Percentiles rank a stretch among this genome's conserved stretches.
Evolutionary conservation across 2,329 filamentous ascomycete genomes (phyloP).

Genomic region (Periconia digitata): DNA sequence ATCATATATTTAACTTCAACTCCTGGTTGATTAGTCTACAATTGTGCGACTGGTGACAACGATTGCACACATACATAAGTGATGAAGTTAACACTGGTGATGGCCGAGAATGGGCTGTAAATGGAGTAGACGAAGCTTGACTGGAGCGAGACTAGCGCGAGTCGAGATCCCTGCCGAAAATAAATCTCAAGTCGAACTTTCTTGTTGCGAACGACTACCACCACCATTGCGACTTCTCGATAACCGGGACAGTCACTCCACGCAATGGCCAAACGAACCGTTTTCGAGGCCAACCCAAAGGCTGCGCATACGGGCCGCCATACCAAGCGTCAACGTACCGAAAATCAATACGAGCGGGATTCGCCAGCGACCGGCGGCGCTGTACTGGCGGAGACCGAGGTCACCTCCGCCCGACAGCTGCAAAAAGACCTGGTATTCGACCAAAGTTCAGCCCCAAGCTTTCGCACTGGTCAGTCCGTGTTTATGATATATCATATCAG

Average conservation of each 20-base stretch:
- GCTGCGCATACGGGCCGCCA: slow-evolving; percentile 23
- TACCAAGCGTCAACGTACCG: slow-evolving; percentile 35
- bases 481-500: not conserved
- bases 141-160: not conserved
- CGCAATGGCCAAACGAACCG: slow-evolving; percentile 37
- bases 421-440: slow-evolving; percentile 41
- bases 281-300: slow-evolving; percentile 31
- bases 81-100: not conserved
- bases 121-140: not conserved
- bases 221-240: not conserved
- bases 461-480: slow-evolving; percentile 29
- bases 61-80: not conserved
- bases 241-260: not conserved
- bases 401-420: slow-evolving; percentile 37
- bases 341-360: slow-evolving; percentile 27
- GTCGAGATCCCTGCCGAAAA: not conserved
- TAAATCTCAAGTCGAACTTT: not conserved
- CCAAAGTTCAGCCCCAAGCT: slow-evolving; percentile 32
- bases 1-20: not conserved
- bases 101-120: not conserved
- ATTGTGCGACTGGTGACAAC: not conserved
- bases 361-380: slow-evolving; percentile 15
- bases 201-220: not conserved
- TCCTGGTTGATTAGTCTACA: not conserved
- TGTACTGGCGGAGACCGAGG: slow-evolving; percentile 26